These are phyloP conservation scores for Botryobasidium botryosum DNA, from an alignment of 768 basidiomycete species.

Conservation along the genomic window DNA sequence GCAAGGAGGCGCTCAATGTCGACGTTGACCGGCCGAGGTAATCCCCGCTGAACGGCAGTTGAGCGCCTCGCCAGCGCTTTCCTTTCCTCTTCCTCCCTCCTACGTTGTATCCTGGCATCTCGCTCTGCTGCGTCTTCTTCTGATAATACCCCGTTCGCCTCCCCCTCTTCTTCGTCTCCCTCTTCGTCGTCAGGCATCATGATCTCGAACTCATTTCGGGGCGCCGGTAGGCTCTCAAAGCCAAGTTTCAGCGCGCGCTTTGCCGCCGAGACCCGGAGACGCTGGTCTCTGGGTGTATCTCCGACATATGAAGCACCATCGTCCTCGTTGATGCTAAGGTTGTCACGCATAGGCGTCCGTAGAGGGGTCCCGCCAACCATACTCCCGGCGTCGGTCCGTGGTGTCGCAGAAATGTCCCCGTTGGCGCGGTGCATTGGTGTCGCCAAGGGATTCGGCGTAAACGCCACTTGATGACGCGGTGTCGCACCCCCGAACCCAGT, in stretches of 20 bases:
- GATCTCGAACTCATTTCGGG: slow-evolving; percentile 95
- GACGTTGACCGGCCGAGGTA: slow-evolving; percentile 78
- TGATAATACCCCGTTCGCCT: slow-evolving; percentile 22
- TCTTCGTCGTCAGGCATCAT: slow-evolving; percentile 81
- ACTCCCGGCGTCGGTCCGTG: slow-evolving; percentile 26
- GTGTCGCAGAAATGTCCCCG: slow-evolving; percentile 23
- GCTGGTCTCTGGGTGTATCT: slow-evolving; percentile 64
- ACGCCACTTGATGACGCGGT: slow-evolving; percentile 75
- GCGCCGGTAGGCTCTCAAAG: slow-evolving; percentile 72
- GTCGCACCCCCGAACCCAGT: slow-evolving; percentile 94
- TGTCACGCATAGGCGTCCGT: slow-evolving; percentile 90
- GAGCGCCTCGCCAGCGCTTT: slow-evolving; percentile 71
- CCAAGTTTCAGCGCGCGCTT: slow-evolving; percentile 66
- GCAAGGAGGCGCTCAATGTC: slow-evolving; percentile 48
- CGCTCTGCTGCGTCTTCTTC: slow-evolving; percentile 90
- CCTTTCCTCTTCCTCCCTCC: slow-evolving; percentile 59
- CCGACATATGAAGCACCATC: slow-evolving; percentile 38
- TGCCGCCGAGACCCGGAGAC: slow-evolving; percentile 38
- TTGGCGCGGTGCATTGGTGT: slow-evolving; percentile 44
- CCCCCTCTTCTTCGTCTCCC: slow-evolving; percentile 25
- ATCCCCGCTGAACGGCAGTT: slow-evolving; percentile 56
- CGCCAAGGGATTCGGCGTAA: slow-evolving; percentile 92
- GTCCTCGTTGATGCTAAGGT: slow-evolving; percentile 67
- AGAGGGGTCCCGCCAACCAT: slow-evolving; percentile 43
- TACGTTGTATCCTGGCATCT: slow-evolving; percentile 51